Conservation (phyloP, 345 rosid species). For the Melaleuca alternifolia region DNA sequence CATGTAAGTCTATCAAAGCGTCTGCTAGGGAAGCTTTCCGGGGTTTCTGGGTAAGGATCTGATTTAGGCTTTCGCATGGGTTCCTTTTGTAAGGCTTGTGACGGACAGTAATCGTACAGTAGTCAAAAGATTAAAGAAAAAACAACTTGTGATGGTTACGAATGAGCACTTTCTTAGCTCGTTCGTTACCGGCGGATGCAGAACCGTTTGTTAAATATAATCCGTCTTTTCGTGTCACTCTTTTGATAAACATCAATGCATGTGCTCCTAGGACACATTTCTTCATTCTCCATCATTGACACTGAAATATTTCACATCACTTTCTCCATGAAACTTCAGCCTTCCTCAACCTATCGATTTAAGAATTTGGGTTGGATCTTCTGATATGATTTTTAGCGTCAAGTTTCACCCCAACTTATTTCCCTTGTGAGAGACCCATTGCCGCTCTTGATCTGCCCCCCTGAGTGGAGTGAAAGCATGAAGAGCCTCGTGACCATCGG, state of each 20-base stretch:
- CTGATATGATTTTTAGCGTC: neutral
- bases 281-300: neutral
- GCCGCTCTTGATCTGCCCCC: neutral
- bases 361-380: neutral
- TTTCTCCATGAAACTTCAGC: neutral
- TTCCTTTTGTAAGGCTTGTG: neutral
- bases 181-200: neutral
- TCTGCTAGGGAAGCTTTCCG: neutral
- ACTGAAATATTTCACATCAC: neutral
- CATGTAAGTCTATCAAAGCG: neutral
- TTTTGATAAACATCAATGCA: neutral
- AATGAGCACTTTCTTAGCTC: neutral
- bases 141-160: neutral
- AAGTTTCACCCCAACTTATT: neutral
- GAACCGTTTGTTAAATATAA: neutral
- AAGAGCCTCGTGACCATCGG: neutral
- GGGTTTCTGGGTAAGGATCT: neutral
- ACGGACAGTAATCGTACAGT: neutral
- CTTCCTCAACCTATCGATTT: neutral
- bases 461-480: neutral
- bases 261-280: neutral
- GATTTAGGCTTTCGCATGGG: neutral
- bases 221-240: neutral
- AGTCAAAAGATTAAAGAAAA: slow-evolving; percentile 27
- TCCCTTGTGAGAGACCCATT: neutral